Conservation (phyloP, 169 alveolate genomes). For the Cryptosporidium parvum region DNA sequence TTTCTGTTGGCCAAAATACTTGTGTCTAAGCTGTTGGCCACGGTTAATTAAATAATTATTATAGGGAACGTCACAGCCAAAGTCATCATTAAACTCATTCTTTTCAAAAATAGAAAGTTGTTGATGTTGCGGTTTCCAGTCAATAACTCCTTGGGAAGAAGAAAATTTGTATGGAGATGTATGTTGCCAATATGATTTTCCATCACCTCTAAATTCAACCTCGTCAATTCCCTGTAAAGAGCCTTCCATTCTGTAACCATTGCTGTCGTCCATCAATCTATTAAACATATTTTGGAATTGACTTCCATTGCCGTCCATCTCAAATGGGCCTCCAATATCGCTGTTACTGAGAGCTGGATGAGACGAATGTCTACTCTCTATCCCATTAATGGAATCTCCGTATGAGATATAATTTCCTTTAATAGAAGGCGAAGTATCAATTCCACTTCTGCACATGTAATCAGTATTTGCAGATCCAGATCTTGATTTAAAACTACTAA, state of each 20-base stretch:
- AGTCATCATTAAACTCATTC: conserved; percentile 22
- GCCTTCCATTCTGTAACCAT: conserved; percentile 12
- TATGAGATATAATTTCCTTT: conserved; percentile 17
- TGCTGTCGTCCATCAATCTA: not conserved
- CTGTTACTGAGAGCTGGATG: conserved; percentile 2
- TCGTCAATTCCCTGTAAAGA: conserved; percentile 32
- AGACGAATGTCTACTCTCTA: conserved; percentile 11
- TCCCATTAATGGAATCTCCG: not conserved
- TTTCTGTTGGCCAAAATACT: conserved; percentile 39
- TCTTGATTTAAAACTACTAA: not conserved
- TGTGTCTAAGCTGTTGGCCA: conserved; percentile 48
- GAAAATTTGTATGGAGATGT: not conserved
- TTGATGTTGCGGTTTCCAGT: conserved; percentile 44
- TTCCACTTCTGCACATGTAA: conserved; percentile 1
- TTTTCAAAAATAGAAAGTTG: conserved; percentile 7
- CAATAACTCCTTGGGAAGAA: conserved; percentile 8
- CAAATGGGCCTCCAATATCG: conserved; percentile 34
- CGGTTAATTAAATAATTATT: not conserved
- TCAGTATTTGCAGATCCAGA: conserved; percentile 30
- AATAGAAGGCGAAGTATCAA: conserved; percentile 33
- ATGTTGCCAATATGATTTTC: conserved; percentile 25
- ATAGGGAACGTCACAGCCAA: conserved; percentile 39
- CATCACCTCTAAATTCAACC: conserved; percentile 12
- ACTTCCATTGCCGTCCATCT: not conserved
- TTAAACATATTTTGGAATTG: conserved; percentile 31